Base-by-base conservation (phyloP, 192 early-diverging fungal species). In the Dimargaris xerosporica region DNA sequence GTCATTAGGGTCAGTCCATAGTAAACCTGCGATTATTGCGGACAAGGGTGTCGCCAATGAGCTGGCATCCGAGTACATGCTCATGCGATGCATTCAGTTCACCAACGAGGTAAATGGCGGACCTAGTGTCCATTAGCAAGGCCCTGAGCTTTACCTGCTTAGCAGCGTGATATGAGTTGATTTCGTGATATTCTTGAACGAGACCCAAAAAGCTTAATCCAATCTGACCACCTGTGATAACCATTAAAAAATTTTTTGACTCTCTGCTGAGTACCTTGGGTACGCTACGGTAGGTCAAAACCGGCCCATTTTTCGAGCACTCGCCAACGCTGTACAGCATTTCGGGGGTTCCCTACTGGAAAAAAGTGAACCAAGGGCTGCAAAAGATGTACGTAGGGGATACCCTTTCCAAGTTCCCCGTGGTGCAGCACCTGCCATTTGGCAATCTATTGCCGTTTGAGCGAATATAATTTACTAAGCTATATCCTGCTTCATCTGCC, bases 401-500 rank as follows among this genome's bases (percentile, higher is more conserved):
- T 65, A 86, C 89, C 12, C 69, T 90, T 34, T 66, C 68, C 55
- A 89, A 89, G 73, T 80, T 86, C 54, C 85, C 85, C 28, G 83
- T 90, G 21, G 80, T 90, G n/a, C 88, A 90, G 75, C 88, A 90
- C 61, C 67, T 90, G 45, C 66, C 73, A 44, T 87, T 90, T 79
- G 88, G 88, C 11, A 69, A 54, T 23, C 54, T 89, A 5, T 61
- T 87, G 30, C 76, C 78, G 2, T 82, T 83, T 70, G 47, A 48
- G 21, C 47, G 34, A 39, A 39, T 39, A 7, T 39, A 39, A 7
- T 39, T 39, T 39, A 39, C 34, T 7, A 7, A 39, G 34, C 2
- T 2, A 39, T 39, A 39, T 7, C 34, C 7, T 39, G 7, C 7
- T 39, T 7, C 7, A 7, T 7, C 34, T 39, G 34, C 34, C 34